Conservation (phyloP, 2,329 filamentous ascomycete genomes). For the Juglanconis juglandina region DNA sequence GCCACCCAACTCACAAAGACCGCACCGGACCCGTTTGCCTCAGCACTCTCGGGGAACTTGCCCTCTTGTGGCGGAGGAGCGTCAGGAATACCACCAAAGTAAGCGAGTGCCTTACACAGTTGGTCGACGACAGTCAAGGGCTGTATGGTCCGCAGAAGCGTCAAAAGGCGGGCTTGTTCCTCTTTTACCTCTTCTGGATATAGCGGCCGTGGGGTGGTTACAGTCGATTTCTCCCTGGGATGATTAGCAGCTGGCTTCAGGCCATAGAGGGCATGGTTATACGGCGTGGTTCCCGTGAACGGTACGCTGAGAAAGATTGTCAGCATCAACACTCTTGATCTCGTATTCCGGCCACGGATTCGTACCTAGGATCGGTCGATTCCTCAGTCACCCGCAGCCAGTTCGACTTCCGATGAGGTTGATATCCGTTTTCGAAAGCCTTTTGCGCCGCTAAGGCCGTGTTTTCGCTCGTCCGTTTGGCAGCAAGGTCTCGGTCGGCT, state of each 20-base stretch:
- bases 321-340: neutral
- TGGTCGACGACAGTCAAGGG: constrained; percentile 58
- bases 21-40: constrained; percentile 54
- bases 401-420: constrained; percentile 17
- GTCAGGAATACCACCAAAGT: constrained; percentile 59
- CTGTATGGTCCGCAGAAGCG: constrained; percentile 52
- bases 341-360: neutral
- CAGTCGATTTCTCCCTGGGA: constrained; percentile 6
- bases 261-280: constrained; percentile 15
- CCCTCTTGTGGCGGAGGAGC: constrained; percentile 48
- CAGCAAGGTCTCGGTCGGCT: constrained; percentile 49
- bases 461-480: constrained; percentile 59
- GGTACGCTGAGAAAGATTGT: neutral
- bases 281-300: constrained; percentile 16
- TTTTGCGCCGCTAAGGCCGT: constrained; percentile 56
- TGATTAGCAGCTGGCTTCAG: constrained; percentile 12
- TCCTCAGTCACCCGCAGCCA: constrained; percentile 17
- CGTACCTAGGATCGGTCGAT: neutral
- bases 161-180: constrained; percentile 59
- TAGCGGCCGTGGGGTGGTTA: constrained; percentile 15
- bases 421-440: constrained; percentile 51
- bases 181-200: constrained; percentile 49
- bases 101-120: constrained; percentile 59
- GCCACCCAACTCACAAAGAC: constrained; percentile 60
- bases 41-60: constrained; percentile 53